Evolutionary conservation across 169 alveolate species (phyloP).

Genomic region (Cyclospora cayetanensis): DNA sequence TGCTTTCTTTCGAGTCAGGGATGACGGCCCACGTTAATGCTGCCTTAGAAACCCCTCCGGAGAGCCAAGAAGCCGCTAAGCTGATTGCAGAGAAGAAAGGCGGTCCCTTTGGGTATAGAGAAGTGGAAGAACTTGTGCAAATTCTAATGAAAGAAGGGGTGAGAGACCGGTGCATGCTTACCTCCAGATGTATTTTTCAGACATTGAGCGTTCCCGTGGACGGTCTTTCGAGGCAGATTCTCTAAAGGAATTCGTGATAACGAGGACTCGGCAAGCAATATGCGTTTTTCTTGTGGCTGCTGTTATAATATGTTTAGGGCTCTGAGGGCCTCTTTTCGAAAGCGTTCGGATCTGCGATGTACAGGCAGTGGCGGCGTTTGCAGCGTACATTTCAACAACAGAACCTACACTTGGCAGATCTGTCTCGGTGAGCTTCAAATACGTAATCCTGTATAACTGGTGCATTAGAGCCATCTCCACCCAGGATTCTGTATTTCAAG

Average conservation of each 20-base stretch:
- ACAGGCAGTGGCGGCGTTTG: neutral
- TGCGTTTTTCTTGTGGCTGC: no score
- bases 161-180: no score
- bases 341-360: neutral
- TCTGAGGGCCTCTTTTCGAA: neutral
- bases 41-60: neutral
- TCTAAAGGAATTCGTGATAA: no score
- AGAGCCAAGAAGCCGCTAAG: neutral
- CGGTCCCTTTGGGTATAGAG: neutral
- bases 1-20: neutral
- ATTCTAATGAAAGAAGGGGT: no score
- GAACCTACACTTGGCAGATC: neutral
- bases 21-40: neutral
- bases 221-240: no score
- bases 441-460: no score
- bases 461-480: no score
- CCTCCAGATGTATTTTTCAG: no score
- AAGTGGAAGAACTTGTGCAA: neutral
- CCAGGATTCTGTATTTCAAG: no score
- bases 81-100: neutral
- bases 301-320: no score
- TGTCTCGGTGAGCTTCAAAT: neutral
- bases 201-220: no score
- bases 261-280: no score
- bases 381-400: neutral